Base-by-base conservation (phyloP, 192 early-diverging fungal genomes). In the Allomyces macrogynus region DNA sequence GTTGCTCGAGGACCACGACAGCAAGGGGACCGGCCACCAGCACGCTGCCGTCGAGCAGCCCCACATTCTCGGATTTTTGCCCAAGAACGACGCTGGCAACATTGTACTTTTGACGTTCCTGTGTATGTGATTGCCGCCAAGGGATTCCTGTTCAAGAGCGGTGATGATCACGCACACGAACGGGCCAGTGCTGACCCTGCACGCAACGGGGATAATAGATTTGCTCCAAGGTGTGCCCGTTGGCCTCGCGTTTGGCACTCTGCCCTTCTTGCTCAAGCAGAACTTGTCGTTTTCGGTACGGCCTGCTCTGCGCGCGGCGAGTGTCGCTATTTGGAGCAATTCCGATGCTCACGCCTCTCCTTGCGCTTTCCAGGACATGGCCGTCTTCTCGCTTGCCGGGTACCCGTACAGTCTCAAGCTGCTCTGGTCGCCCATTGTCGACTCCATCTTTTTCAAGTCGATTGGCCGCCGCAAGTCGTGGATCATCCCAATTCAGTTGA, bases 321-420 rank as follows among this genome's bases (percentile, higher is more conserved):
- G n/a, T n/a, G n/a, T n/a, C n/a, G n/a, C n/a, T n/a, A n/a, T n/a
- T n/a, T n/a, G n/a, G n/a, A n/a, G n/a, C n/a, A n/a, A n/a, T n/a
- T n/a, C n/a, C n/a, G n/a, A n/a, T n/a, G n/a, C n/a, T n/a, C n/a
- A n/a, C n/a, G n/a, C n/a, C n/a, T n/a, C n/a, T n/a, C n/a, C n/a
- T n/a, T n/a, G n/a, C n/a, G n/a, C n/a, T n/a, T n/a, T n/a, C n/a
- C n/a, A 44, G 43, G 87, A 99, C 71, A 86, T 99, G 61, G 95
- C 90, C 11, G 72, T 96, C 68, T 95, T 99, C 69, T 90, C 93
- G 25, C 73, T 99, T 62, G 89, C 93, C 8, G 86, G 87, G 11
- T 99, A 94, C 75, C 95, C 95, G 16, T 99, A 99, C 72, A 93
- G 90, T 44, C 84, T 99, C 60, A 99, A 99, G 78, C 84, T 98